Evolutionary conservation across 1,139 yeast genomes (phyloP), one percentile per base, ranked within the genome.

Genomic region (Suhomyces kunorum): DNA sequence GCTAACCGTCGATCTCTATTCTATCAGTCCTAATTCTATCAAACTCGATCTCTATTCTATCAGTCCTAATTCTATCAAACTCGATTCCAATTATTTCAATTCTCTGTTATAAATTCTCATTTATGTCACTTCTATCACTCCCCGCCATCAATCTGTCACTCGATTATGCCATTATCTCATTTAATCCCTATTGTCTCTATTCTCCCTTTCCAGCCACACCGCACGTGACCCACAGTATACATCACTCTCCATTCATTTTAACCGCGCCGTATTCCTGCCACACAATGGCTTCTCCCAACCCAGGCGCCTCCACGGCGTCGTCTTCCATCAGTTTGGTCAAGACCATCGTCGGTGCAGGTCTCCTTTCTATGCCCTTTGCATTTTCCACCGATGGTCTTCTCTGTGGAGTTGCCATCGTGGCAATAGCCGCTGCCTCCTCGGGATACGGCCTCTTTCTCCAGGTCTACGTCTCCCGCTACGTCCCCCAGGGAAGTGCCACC

Each of bases 291-390:
- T 16, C 45, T 14, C 12, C 34, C 19, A 32, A 20, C 9, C 23
- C 23, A 2, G 49, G 49, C 23, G 55, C 55, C 28, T 40, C 48
- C 17, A 45, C 50, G 19, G 50, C 66, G 5, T 80, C 85, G 2
- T 80, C 86, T 1, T 60, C 74, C 19, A 63, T 83, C 31, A 82
- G 82, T 51, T 66, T 86, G 40, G 70, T 81, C 42, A 85, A 85
- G 58, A 85, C 92, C 6, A 83, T 85, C 42, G 74, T 83, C 13
- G 96, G 98, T 3, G 96, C 98, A 0, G 98, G 98, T 0, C 76
- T 92, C 50, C 76, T 92, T 42, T 96, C 97, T 12, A 83, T 94
- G 71, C 98, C 98, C 1, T 83, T 78, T 54, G 95, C 97, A 0
- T 84, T 87, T 60, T 74, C 81, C 40, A 80, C 90, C n/a, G 95